These are phyloP conservation scores for Botrytis sinoallii DNA, from an alignment of 2,329 filamentous ascomycete genomes.

Conservation along the genomic window DNA sequence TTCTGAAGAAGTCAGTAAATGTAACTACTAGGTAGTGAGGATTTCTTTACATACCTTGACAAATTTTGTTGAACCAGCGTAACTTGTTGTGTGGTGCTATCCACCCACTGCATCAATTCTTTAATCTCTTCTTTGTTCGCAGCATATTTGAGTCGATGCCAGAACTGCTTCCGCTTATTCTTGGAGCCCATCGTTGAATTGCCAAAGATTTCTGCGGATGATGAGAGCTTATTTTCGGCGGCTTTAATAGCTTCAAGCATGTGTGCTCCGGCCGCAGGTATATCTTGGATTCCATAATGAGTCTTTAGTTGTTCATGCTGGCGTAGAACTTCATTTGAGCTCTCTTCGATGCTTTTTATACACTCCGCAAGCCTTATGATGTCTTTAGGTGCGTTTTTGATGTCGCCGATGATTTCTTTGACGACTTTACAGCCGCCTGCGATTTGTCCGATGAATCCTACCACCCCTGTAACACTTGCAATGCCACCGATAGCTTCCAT, in stretches of 20 bases:
- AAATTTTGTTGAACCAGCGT: neutral
- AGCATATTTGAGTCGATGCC: neutral
- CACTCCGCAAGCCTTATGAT: neutral
- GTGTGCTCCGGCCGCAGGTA: neutral
- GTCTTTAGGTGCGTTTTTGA: neutral
- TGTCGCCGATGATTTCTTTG: neutral
- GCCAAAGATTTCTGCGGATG: neutral
- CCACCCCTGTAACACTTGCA: neutral
- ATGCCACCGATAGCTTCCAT: neutral
- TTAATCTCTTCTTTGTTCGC: neutral
- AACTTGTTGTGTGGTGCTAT: neutral
- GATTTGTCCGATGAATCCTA: neutral
- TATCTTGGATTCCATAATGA: neutral
- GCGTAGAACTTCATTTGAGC: neutral
- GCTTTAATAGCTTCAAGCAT: neutral
- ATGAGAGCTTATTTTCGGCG: neutral
- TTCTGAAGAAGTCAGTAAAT: neutral
- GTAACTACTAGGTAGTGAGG: too few relatives aligned
- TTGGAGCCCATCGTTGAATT: neutral
- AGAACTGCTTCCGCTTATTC: neutral
- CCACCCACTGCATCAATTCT: neutral
- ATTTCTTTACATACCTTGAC: neutral
- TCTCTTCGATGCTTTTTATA: neutral
- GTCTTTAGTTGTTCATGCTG: neutral
- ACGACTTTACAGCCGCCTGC: neutral